Base-by-base conservation (phyloP, 2,329 filamentous ascomycete genomes). In the Fusarium nodosum region DNA sequence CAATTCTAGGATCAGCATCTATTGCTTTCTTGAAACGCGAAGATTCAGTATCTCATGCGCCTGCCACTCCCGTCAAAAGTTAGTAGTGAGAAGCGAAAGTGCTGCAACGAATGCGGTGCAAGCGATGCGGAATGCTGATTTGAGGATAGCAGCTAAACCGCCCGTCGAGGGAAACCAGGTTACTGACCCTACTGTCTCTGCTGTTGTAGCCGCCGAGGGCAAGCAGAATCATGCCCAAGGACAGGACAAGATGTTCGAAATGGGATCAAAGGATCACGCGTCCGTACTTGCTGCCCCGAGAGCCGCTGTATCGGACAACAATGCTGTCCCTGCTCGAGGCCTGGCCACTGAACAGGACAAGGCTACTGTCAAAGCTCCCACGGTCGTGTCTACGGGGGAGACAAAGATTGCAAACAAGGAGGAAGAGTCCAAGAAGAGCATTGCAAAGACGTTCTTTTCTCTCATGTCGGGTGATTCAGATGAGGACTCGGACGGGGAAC, bases 21-120 rank as follows among this genome's bases (percentile, higher is more conserved):
- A 20, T 68, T 16, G 72, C 74, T 20, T 78, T 78, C 45, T 58
- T 78, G 7, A 34, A 41, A 12, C 63, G 70, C 7, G 54, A 33
- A 44, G 71, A 71, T 24, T 7, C n/a, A 24, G n/a, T n/a, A 15
- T 16, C 42, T 12, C 46, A 61, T 30, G 38, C 38, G 39, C 13
- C 50, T 26, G 11, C 44, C 9, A 28, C 31, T n/a, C 42, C 58
- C 30, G 10, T 47, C 39, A n/a, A 50, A 24, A 18, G 61, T 72
- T 16, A 60, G 68, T 67, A 34, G 20, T 16, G 20, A 20, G 18
- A 34, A n/a, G 16, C 6, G 9, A 41, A n/a, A 34, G 41, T 22
- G 7, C 18, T 28, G 5, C 34, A 30, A 11, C 28, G 10, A 30
- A 30, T 11, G 9, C 28, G 28, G 28, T 30, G 28, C 28, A 22